These are phyloP conservation scores for Eucalyptus cloeziana DNA, from an alignment of 345 rosid genomes.

Conservation along the genomic window DNA sequence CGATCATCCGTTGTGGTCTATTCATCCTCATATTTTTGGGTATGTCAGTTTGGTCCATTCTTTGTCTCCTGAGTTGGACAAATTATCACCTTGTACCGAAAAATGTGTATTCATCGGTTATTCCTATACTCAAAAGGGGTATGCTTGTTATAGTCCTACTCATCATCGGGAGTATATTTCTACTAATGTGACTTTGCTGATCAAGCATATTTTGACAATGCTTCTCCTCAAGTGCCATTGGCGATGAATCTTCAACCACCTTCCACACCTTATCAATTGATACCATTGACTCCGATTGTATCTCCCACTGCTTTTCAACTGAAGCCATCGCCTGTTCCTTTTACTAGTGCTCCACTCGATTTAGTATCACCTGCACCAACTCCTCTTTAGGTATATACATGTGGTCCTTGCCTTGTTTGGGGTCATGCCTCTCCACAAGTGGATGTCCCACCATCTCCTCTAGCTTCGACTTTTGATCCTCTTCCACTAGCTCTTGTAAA, in stretches of 20 bases:
- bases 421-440: no score
- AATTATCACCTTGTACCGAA: no score
- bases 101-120: not conserved
- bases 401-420: no score
- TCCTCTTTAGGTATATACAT: not conserved
- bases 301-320: not conserved
- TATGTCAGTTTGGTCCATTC: not conserved
- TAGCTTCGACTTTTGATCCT: no score
- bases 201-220: not conserved
- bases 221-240: not conserved
- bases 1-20: not conserved
- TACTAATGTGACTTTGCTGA: not conserved
- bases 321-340: not conserved
- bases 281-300: not conserved
- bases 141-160: not conserved
- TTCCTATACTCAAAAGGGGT: not conserved
- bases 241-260: not conserved
- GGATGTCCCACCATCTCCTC: no score
- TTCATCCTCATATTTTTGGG: not conserved
- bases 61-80: not conserved
- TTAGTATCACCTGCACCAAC: not conserved
- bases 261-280: not conserved
- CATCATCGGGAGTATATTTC: not conserved
- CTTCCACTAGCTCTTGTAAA: not conserved
- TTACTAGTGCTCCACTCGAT: not conserved